Evolutionary conservation across 192 early-diverging fungal species (phyloP).

Genomic region (Backusella mclennaniae): DNA sequence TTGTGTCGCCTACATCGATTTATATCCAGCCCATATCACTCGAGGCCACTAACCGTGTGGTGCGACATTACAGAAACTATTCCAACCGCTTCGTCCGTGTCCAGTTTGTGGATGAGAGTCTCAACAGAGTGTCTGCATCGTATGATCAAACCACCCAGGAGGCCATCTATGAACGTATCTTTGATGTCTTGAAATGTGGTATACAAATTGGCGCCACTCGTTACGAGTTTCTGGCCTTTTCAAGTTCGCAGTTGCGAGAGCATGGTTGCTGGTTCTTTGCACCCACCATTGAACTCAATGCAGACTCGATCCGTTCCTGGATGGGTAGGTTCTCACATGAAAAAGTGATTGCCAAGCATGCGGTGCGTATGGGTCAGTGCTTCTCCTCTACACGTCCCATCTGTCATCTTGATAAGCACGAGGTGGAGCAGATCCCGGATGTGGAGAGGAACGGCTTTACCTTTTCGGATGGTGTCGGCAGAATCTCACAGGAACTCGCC

Average conservation of each 20-base stretch:
- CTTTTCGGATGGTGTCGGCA: conserved; percentile 79
- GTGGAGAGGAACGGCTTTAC: conserved; percentile 53
- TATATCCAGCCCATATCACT: conserved; percentile 62
- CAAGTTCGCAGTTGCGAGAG: conserved; percentile 60
- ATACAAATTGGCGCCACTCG: conserved; percentile 50
- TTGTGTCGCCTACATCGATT: conserved; percentile 68
- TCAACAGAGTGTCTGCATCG: conserved; percentile 35
- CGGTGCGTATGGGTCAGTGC: conserved; percentile 71
- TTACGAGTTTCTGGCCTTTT: conserved; percentile 66
- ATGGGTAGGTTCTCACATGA: conserved; percentile 73
- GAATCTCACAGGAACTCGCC: conserved; percentile 52
- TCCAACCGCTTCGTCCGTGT: conserved; percentile 67
- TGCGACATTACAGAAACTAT: conserved; percentile 53
- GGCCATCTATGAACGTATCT: conserved; percentile 54
- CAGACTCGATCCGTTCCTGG: conserved; percentile 53
- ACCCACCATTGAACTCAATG: conserved; percentile 39
- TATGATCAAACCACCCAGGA: conserved; percentile 25
- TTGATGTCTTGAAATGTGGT: conserved; percentile 43
- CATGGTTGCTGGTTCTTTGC: conserved; percentile 76
- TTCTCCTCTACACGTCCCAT: conserved; percentile 67
- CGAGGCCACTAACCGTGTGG: conserved; percentile 74
- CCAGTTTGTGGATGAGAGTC: conserved; percentile 64
- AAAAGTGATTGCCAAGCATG: conserved; percentile 65
- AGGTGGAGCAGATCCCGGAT: conserved; percentile 53
- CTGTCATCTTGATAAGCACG: conserved; percentile 31